Conservation (phyloP, 495 filamentous ascomycete species). For the Lepraria neglecta region DNA sequence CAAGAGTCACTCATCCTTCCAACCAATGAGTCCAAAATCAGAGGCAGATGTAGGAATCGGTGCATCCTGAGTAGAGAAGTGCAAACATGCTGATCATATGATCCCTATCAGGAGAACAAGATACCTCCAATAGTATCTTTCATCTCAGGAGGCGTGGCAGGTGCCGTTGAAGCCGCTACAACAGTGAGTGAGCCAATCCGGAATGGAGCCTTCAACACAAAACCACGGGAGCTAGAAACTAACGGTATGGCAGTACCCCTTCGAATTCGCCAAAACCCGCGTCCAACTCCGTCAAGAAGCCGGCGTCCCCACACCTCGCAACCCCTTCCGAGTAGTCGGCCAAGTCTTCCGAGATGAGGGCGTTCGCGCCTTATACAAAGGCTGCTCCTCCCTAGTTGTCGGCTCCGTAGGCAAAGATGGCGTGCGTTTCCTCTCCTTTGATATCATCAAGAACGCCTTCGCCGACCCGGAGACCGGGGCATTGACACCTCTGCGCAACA, state of each 20-base stretch:
- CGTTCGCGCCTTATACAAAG: conserved; percentile 53
- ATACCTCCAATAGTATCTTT: conserved; percentile 44
- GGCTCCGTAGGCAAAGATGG: conserved; percentile 61
- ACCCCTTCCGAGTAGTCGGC: conserved; percentile 49
- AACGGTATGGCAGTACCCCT: conserved; percentile 52
- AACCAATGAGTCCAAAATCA: conserved; percentile 8
- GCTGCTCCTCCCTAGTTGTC: conserved; percentile 55
- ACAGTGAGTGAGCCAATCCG: conserved; percentile 34
- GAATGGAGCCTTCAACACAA: conserved; percentile 24
- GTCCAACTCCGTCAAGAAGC: conserved; percentile 50
- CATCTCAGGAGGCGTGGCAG: conserved; percentile 49
- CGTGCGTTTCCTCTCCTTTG: conserved; percentile 59
- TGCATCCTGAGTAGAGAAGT: background rate
- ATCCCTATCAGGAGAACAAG: conserved; percentile 16
- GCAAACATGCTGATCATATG: background rate
- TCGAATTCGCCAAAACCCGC: conserved; percentile 62
- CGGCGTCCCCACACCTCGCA: conserved; percentile 36
- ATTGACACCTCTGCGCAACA: conserved; percentile 48
- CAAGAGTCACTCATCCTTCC: background rate
- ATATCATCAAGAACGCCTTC: conserved; percentile 56
- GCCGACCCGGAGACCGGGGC: conserved; percentile 50
- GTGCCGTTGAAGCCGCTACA: conserved; percentile 48
- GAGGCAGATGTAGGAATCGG: background rate
- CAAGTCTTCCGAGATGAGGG: conserved; percentile 50
- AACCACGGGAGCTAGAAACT: too few species aligned